These are phyloP conservation scores for Amaranthus cruentus DNA, from an alignment of 148 eudicot species.

Conservation along the genomic window DNA sequence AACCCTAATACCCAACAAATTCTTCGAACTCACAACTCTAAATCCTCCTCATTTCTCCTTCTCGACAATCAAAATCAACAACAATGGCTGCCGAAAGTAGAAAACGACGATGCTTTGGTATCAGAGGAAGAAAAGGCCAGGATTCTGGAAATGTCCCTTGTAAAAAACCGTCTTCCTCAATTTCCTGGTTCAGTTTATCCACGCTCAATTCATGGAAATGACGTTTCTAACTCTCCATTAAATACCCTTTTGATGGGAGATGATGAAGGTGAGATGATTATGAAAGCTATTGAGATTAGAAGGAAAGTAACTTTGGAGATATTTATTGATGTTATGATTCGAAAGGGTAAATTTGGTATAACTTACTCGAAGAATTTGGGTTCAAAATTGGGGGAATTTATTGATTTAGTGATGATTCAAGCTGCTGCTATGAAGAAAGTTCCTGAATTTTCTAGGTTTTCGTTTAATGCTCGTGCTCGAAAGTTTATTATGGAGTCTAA, in stretches of 20 bases:
- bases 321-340: constrained; percentile 55
- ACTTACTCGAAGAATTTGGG: constrained; percentile 65
- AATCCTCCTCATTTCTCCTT: constrained; percentile 50
- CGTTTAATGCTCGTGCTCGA: constrained; percentile 76
- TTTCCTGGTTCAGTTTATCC: constrained; percentile 79
- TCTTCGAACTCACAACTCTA: constrained; percentile 64
- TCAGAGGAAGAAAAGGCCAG: constrained; percentile 38
- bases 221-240: constrained; percentile 43
- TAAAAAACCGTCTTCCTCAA: constrained; percentile 52
- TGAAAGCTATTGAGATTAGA: constrained; percentile 72
- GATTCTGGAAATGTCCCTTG: constrained; percentile 51
- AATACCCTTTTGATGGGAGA: constrained; percentile 29
- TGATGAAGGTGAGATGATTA: constrained; percentile 45
- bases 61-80: constrained; percentile 7
- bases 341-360: constrained; percentile 82
- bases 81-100: constrained; percentile 1
- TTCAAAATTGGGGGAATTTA: constrained; percentile 36
- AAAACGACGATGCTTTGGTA: constrained; percentile 12
- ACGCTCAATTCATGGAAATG: constrained; percentile 27
- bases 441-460: constrained; percentile 41
- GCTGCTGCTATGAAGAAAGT: constrained; percentile 69
- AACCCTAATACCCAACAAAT: constrained; percentile 15
- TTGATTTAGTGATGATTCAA: constrained; percentile 81
- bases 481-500: constrained; percentile 47
- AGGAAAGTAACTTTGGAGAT: constrained; percentile 67